Conservation (phyloP, 148 eudicot species). For the Cornus florida region DNA sequence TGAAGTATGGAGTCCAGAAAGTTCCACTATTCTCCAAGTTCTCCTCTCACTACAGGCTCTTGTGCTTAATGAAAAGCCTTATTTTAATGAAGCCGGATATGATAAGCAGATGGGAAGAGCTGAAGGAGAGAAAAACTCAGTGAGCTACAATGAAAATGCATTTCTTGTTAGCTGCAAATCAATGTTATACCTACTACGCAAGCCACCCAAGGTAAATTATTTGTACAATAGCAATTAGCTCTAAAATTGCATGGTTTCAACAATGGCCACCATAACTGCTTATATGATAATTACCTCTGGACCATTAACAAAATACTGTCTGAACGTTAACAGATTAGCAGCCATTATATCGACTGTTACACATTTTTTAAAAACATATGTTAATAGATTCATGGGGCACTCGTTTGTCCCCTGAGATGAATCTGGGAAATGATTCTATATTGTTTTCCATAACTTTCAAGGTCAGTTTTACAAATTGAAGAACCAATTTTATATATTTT, state of each 20-base stretch:
- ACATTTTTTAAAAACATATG: background rate
- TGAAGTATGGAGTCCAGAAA: slow-evolving; percentile 86
- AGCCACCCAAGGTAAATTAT: slow-evolving; percentile 73
- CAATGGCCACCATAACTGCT: background rate
- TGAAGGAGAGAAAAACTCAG: slow-evolving; percentile 92
- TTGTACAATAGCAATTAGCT: background rate
- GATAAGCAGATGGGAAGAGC: slow-evolving; percentile 80
- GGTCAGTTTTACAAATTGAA: background rate
- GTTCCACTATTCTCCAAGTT: slow-evolving; percentile 91
- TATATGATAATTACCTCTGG: background rate
- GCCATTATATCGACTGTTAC: background rate
- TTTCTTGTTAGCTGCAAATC: slow-evolving; percentile 83
- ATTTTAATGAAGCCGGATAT: slow-evolving; percentile 93
- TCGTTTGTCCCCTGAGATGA: background rate
- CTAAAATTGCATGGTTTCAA: background rate
- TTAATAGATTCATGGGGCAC: background rate
- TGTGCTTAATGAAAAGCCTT: slow-evolving; percentile 92
- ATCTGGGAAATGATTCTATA: background rate
- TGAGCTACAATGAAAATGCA: slow-evolving; percentile 89
- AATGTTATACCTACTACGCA: slow-evolving; percentile 70
- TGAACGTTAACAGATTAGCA: background rate
- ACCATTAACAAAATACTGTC: background rate
- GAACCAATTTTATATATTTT: background rate
- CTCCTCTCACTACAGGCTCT: slow-evolving; percentile 96
- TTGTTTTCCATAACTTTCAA: background rate